Base-by-base conservation (phyloP, 1,139 yeast genomes). In the Pneumocystis canis region DNA sequence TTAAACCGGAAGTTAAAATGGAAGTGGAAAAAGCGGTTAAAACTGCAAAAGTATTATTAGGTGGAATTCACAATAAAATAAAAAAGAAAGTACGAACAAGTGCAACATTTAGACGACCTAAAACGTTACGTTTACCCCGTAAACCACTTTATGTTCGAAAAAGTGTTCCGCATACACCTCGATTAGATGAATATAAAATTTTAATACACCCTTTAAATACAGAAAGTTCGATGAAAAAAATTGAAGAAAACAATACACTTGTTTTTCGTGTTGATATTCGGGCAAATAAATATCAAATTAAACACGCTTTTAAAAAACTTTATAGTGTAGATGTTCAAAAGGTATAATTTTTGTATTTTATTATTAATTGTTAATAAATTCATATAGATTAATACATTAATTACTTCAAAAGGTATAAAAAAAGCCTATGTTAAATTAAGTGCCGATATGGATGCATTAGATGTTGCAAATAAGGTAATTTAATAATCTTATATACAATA, bases 401-500 rank as follows among this genome's bases (percentile, higher is more conserved):
- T 25, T 31, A 25, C n/a, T 25, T 97, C 98, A 78, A 90, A 92
- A 80, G 98, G 98, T 80, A 87, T 97, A 82, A 92, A 92, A 89
- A 94, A 94, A 86, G 99, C 99, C 77, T 92, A 87, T 84, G 92
- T 92, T 79, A 89, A 96, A 83, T 87, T 92, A 79, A 89, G 97
- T 76, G 94, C 97, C 78, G 98, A 94, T 81, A 88, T 86, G 84
- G 99, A 92, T 82, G 98, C 98, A 79, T 87, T 94, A 79, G 99
- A 92, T 80, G 90, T 92, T 80, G 99, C 98, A 79, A 90, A 90
- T 96, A 89, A 94, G 18, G 59, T 35, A 6, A 14, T 57, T 28
- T 57, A 65, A 65, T 35, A 66, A 66, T 37, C 65, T 65, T 63
- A 61, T 65, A 20, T 65, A 60, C 60, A 58, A 20, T 58, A 5